phyloP scores from a whole-genome alignment of 805 yeast genomes.

The Sugiyamaella qingdaonensis region DNA sequence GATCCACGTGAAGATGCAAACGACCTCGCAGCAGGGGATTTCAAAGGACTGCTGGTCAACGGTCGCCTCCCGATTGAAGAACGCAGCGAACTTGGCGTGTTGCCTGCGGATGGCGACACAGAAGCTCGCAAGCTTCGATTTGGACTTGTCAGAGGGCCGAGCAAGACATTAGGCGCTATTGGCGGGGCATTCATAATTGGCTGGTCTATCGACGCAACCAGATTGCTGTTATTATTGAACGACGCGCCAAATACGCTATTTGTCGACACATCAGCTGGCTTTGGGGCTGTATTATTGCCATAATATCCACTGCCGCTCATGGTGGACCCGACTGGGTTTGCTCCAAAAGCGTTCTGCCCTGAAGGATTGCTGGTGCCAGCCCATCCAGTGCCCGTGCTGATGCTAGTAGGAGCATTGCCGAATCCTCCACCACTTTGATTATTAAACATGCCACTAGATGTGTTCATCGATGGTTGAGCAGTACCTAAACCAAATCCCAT shows the following conservation, averaged over 20 bases:
- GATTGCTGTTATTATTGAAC: background rate
- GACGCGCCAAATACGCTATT: conserved; percentile 10
- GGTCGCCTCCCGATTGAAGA: background rate
- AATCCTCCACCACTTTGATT: background rate
- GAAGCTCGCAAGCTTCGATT: background rate
- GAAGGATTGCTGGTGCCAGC: no score
- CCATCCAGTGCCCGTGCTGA: no score
- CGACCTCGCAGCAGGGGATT: conserved; percentile 16
- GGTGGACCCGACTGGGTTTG: no score
- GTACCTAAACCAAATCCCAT: no score
- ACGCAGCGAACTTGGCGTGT: conserved; percentile 1
- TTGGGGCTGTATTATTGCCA: background rate
- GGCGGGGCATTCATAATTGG: conserved; percentile 24
- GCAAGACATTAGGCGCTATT: conserved; percentile 19
- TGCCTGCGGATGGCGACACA: background rate
- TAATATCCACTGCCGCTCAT: no score
- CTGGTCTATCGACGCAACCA: conserved; percentile 28
- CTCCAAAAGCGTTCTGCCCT: no score
- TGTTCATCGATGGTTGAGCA: no score
- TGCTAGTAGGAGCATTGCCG: background rate
- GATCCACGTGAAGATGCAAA: conserved; percentile 9
- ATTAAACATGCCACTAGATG: no score
- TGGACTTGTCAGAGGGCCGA: conserved; percentile 13
- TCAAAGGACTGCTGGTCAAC: conserved; percentile 10
- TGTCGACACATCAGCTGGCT: background rate